These are phyloP conservation scores for Linnemannia hyalina DNA, from an alignment of 192 early-diverging fungal species.

Conservation along the genomic window DNA sequence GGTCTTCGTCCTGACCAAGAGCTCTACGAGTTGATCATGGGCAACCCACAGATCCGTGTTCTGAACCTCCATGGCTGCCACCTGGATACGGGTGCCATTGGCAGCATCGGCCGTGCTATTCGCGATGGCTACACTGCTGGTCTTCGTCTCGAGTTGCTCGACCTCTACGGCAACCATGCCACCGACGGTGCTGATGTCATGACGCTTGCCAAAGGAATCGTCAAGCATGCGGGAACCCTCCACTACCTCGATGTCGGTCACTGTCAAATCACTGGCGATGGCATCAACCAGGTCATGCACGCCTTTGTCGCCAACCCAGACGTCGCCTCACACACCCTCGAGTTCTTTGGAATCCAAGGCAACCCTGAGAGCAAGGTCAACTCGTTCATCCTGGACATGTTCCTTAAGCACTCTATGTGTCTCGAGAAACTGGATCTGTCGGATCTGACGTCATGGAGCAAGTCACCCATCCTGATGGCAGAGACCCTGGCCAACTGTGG, in stretches of 20 bases:
- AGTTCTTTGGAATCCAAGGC: constrained; percentile 36
- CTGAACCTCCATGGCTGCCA: constrained; percentile 31
- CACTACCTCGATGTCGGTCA: constrained; percentile 36
- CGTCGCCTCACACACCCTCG: constrained; percentile 45
- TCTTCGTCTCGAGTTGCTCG: constrained; percentile 25
- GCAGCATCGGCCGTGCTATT: constrained; percentile 43
- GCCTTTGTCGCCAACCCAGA: constrained; percentile 55
- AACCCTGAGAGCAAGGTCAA: constrained; percentile 53
- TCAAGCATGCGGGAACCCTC: constrained; percentile 51
- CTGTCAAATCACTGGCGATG: constrained; percentile 53
- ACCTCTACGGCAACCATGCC: constrained; percentile 44
- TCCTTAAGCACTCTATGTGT: constrained; percentile 51
- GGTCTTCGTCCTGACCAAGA: constrained; percentile 52
- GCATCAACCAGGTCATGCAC: constrained; percentile 55
- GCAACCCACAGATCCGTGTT: constrained; percentile 48
- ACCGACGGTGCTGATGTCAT: constrained; percentile 52
- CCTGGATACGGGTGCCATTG: constrained; percentile 38
- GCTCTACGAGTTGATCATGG: constrained; percentile 53
- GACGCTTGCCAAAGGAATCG: constrained; percentile 52
- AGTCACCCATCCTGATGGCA: constrained; percentile 52
- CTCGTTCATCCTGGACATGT: constrained; percentile 54
- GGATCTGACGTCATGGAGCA: constrained; percentile 49
- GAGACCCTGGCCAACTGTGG: constrained; percentile 50
- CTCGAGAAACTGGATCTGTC: constrained; percentile 42
- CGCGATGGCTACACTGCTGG: constrained; percentile 30